Evolutionary conservation across 1,139 yeast species (phyloP), one percentile per base, ranked within the genome.

Genomic region (Spathaspora sp.): DNA sequence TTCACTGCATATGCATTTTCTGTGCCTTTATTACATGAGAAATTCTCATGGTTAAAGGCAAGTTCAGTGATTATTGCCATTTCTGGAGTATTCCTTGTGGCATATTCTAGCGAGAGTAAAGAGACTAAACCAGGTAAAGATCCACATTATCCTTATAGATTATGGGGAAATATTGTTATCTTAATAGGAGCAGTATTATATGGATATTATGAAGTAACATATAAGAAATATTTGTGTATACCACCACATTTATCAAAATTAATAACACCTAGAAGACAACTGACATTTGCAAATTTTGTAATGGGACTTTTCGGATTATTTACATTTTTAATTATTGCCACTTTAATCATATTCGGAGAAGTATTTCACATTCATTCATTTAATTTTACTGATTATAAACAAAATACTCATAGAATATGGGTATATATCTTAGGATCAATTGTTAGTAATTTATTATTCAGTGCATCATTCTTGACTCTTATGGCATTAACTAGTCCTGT

Each of bases 401-500:
- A 72, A 0, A 65, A 76, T 4, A 58, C 71, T 0, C 57, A 54
- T 1, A 58, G 18, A 4, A 71, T 75, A 9, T 76, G 84, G 80
- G 49, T 64, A 1, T 74, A 74, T 43, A 72, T 81, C 27, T 39
- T 67, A 1, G 69, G 82, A 7, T 81, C 85, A 2, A 72, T 86
- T 1, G 52, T 80, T 1, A 76, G 86, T 16, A 89, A 89, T 60
- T 70, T 87, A 54, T 56, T 79, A 1, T 89, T 87, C 60, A 84
- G 89, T 41, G 86, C 88, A 2, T 74, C 86, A 38, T 88, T 89
- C 56, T 73, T 89, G 51, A 78, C 90, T 2, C 70, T 89, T 53
- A 87, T 89, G 86, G 85, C 96, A 1, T 74, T 89, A 49, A 89
- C 96, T 0, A 83, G 88, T 13, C 96, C 97, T 0, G 96, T 89